Percentiles rank a stretch among this genome's conserved stretches.
Evolutionary conservation across 2,329 filamentous ascomycete genomes (phyloP).

Genomic region (Emmonsiellopsis sp.): DNA sequence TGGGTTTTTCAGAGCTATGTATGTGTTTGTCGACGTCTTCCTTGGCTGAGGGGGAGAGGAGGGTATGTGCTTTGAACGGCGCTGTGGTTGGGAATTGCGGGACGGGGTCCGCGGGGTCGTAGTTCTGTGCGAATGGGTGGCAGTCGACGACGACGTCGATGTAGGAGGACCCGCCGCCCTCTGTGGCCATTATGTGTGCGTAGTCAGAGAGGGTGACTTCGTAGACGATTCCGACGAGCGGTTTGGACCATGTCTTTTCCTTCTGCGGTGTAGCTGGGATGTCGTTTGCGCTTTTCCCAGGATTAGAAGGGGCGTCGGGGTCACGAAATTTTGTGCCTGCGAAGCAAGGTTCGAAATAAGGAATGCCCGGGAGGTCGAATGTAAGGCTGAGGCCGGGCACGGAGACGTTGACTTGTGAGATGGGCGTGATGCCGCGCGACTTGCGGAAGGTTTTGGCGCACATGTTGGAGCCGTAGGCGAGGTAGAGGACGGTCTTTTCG

Average conservation of each 20-base stretch:
- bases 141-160: conserved; percentile 73
- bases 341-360: conserved; percentile 87
- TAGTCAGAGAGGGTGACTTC: conserved; percentile 81
- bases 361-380: conserved; percentile 77
- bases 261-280: background rate
- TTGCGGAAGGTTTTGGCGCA: conserved; percentile 70
- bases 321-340: conserved; percentile 64
- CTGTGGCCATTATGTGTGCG: conserved; percentile 75
- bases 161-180: conserved; percentile 81
- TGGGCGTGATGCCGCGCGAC: conserved; percentile 64
- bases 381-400: conserved; percentile 69
- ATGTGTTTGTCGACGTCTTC: conserved; percentile 12
- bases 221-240: conserved; percentile 87
- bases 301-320: conserved; percentile 12
- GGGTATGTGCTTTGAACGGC: conserved; percentile 75
- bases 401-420: conserved; percentile 72
- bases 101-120: conserved; percentile 44
- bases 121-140: conserved; percentile 50
- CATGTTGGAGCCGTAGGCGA: conserved; percentile 90
- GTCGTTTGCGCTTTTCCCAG: background rate
- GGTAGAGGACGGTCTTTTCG: conserved; percentile 57
- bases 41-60: conserved; percentile 56
- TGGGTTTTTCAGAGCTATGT: conserved; percentile 13
- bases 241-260: conserved; percentile 58
- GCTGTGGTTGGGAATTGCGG: conserved; percentile 47